Evolutionary conservation across 345 rosid genomes (phyloP).

Genomic region (Boechera stricta): DNA sequence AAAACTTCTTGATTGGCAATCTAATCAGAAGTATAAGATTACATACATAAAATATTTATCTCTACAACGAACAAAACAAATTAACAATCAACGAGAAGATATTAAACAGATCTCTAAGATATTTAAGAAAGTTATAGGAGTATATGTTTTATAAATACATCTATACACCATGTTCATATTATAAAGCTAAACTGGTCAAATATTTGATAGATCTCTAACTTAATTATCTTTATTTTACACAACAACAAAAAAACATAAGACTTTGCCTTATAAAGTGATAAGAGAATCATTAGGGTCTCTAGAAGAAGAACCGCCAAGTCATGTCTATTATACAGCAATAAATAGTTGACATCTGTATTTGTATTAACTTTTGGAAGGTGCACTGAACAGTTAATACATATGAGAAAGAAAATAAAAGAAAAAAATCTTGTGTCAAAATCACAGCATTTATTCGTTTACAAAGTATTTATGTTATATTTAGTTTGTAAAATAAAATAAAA

Average conservation of each 20-base stretch:
- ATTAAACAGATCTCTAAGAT: too few species aligned
- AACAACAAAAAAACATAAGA: slow-evolving; percentile 5
- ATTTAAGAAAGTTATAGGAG: too few species aligned
- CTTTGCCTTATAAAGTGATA: background rate
- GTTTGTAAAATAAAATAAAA: background rate
- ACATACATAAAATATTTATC: too few species aligned
- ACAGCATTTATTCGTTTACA: slow-evolving; percentile 22
- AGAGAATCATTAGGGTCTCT: slow-evolving; percentile 19
- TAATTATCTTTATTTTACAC: slow-evolving; percentile 15
- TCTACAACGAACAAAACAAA: too few species aligned
- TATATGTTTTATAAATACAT: background rate
- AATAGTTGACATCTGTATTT: slow-evolving; percentile 31
- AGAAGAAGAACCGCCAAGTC: slow-evolving; percentile 27
- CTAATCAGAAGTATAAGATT: too few species aligned
- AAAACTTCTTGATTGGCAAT: too few species aligned
- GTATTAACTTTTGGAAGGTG: background rate
- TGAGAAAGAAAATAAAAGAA: background rate
- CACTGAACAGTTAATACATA: background rate
- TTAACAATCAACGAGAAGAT: too few species aligned
- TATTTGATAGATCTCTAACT: background rate
- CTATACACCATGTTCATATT: background rate
- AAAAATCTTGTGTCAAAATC: slow-evolving; percentile 29
- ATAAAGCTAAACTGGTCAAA: background rate
- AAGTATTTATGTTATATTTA: background rate
- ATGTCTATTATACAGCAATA: slow-evolving; percentile 17